phyloP scores from a whole-genome alignment of 2,329 filamentous ascomycete genomes.

The Penicillium brevicompactum region DNA sequence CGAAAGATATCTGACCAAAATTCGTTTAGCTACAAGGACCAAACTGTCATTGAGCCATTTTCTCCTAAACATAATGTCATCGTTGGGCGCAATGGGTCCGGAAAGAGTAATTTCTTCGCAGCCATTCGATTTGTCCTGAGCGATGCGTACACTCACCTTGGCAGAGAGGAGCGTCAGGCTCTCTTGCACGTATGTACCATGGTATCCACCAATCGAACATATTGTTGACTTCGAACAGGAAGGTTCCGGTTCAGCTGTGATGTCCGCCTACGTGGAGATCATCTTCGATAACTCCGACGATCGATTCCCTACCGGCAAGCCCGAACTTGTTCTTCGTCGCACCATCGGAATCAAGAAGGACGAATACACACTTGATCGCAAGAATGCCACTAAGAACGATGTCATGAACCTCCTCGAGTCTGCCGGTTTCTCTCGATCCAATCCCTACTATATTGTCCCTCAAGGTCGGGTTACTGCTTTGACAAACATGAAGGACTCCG shows the following conservation, averaged over 20 bases:
- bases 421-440: constrained; percentile 93
- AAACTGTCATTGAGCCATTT: constrained; percentile 97
- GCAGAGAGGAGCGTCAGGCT: constrained; percentile 90
- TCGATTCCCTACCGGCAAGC: constrained; percentile 88
- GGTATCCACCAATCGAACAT: not conserved
- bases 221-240: constrained; percentile 55
- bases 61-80: constrained; percentile 98
- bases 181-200: constrained; percentile 71
- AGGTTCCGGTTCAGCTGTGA: constrained; percentile 94
- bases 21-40: constrained; percentile 86
- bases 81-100: constrained; percentile 97
- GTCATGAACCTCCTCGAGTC: constrained; percentile 95
- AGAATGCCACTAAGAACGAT: constrained; percentile 91
- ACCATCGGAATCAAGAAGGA: constrained; percentile 98
- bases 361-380: constrained; percentile 96
- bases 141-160: constrained; percentile 96
- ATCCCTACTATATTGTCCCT: constrained; percentile 98
- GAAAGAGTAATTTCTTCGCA: constrained; percentile 99
- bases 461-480: constrained; percentile 93
- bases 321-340: constrained; percentile 85
- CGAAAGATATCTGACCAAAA: too few relatives aligned
- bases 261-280: constrained; percentile 99
- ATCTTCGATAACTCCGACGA: constrained; percentile 98
- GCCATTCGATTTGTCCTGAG: constrained; percentile 97
- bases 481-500: constrained; percentile 98